Evolutionary conservation across 176 grass and related monocot species (phyloP).

Genomic region (Carex littledalei): DNA sequence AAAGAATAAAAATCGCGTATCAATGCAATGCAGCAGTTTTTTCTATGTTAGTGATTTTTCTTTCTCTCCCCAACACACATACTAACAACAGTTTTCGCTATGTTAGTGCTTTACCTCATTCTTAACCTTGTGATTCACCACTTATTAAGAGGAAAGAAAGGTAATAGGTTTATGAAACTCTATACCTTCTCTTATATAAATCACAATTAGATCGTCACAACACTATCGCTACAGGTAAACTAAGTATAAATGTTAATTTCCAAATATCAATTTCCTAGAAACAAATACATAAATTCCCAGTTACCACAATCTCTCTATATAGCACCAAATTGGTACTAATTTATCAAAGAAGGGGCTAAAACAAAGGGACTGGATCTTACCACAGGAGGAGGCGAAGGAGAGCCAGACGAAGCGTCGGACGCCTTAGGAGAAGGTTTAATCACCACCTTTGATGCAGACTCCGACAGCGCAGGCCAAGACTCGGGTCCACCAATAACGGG

Average conservation of each 20-base stretch:
- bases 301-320: background rate
- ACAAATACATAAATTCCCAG: background rate
- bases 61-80: background rate
- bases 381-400: conserved; percentile 14
- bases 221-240: background rate
- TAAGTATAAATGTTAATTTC: conserved; percentile 1
- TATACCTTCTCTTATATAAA: background rate
- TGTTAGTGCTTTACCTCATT: conserved; percentile 30
- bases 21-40: background rate
- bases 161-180: background rate
- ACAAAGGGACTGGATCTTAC: conserved; percentile 33
- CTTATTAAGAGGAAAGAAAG: background rate
- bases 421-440: conserved; percentile 40
- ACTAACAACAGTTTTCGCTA: conserved; percentile 17
- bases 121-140: background rate
- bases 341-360: background rate
- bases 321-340: background rate
- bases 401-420: conserved; percentile 7
- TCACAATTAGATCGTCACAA: background rate
- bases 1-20: background rate
- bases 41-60: background rate
- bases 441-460: conserved; percentile 32
- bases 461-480: conserved; percentile 81
- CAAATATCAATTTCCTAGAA: background rate
- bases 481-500: conserved; percentile 52